Base-by-base conservation (phyloP, 2,329 filamentous ascomycete species). In the Pseudofabraea citricarpa region DNA sequence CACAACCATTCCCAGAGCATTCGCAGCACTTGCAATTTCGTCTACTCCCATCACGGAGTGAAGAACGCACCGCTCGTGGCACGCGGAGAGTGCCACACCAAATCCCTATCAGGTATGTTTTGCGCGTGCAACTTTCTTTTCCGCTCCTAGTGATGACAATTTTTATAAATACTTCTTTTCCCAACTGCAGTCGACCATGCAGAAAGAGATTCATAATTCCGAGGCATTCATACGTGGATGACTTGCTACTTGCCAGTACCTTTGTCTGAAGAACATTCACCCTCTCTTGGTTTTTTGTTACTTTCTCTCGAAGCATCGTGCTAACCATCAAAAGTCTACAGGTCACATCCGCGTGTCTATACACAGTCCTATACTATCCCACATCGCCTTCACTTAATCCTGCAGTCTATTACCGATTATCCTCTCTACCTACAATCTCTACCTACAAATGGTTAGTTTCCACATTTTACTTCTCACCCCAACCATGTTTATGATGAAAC, bases 171-270 rank as follows among this genome's bases (percentile, higher is more conserved):
- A 85, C 85, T 90, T 90, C 85, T 88, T 90, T 89, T 86, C 83
- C 83, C 77, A 82, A 75, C 84, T 71, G 35, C 84, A 90, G 77
- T 88, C 86, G 86, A 81, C 84, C 83, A 83, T 90, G 86, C 89
- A 80, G 82, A 87, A 83, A 63, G 71, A 71, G 73, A 76, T 52
- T 52, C 77, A 84, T 37, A 37, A 37, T 71, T 77, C 72, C 79
- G 82, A 83, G 80, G 72, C 62, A 69, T 69, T 68, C 69, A 65
- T 72, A 63, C 70, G 70, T 62, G 61, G 73, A 66, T 62, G 65
- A 75, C 80, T 82, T 87, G 86, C 84, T 90, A 90, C 86, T 90
- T 87, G 86, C 86, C 86, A 90, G 86, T 90, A 90, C 83, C 68
- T 71, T 77, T 81, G 81, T 87, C 85, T 89, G 85, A 89, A 69